Evolutionary conservation across 2,329 filamentous ascomycete genomes (phyloP), one percentile per base, ranked within the genome.

Genomic region (Venturia pyrina): DNA sequence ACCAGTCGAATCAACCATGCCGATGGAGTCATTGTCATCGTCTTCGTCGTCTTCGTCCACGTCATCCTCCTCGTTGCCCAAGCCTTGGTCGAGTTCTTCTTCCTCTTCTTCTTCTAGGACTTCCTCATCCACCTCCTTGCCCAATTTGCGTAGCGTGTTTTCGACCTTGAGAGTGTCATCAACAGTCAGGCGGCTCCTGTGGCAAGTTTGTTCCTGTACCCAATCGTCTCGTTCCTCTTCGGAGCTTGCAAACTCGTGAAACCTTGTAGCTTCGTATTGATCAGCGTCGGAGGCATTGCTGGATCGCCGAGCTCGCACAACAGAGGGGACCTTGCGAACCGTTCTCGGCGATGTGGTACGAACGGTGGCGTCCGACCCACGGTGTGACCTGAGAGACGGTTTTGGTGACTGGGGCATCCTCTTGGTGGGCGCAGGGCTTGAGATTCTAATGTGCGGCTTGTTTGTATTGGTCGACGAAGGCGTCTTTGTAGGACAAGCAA

Each of bases 161-260:
- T 99, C 95, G 77, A 96, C 96, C 74, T 86, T 84, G 69, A 99
- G 82, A 5, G 93, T 96, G 74, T 98, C 95, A 70, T 89, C 87
- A 69, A 99, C 88, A 4, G 93, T 98, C 48, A 99, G 82, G 72
- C 90, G 91, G 62, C 83, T 83, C 66, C 83, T 82, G 69, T 86
- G 81, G 41, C 85, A 83, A 8, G 83, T 81, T 43, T 85, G 81
- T 71, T 90, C 88, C 66, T 89, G 86, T 40, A 96, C 90, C 95
- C 95, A 99, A 71, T 96, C 93, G 66, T 97, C 93, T 68, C 95
- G 89, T 67, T 91, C 86, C 50, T 89, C 82, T 66, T 87, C 83
- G 62, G 90, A 92, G 73, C 89, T 92, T 56, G 91, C 93, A 75
- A 98, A 98, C 72, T 96, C 93, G 74, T 97, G 91, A 73, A 97